phyloP scores from a whole-genome alignment of 225 moss, liverwort and hornwort species.

The Marchantia paleacea region DNA sequence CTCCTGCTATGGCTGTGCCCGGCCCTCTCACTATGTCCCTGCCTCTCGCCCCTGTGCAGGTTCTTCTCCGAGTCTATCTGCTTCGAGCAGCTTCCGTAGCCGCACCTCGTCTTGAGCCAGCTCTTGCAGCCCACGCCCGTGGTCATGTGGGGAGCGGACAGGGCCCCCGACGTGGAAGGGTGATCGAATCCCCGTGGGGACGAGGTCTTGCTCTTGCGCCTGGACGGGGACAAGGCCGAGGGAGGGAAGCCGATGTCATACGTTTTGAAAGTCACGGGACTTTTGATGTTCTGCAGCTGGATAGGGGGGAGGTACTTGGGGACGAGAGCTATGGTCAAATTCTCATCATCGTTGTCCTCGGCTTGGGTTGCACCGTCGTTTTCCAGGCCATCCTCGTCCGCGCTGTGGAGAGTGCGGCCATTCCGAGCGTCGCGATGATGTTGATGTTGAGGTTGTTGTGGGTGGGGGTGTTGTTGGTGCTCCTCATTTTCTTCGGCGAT shows the following conservation, averaged over 20 bases:
- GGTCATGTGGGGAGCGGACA: slow-evolving; percentile 23
- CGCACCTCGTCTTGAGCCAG: slow-evolving; percentile 43
- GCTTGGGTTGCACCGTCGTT: not conserved
- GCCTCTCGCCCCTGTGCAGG: slow-evolving; percentile 22
- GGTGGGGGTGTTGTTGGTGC: not conserved
- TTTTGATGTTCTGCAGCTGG: slow-evolving; percentile 19
- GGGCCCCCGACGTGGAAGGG: slow-evolving; percentile 30
- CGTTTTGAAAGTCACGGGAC: slow-evolving; percentile 33
- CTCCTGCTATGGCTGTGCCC: slow-evolving; percentile 16
- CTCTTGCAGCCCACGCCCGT: slow-evolving; percentile 29
- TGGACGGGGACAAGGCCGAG: slow-evolving; percentile 27
- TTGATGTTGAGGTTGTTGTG: no score
- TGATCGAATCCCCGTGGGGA: slow-evolving; percentile 39
- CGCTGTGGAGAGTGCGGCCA: not conserved
- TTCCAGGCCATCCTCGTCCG: slow-evolving; percentile 13
- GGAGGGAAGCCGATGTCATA: slow-evolving; percentile 40
- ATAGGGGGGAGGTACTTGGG: slow-evolving; percentile 16
- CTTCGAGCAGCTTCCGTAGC: slow-evolving; percentile 44
- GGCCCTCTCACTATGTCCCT: slow-evolving; percentile 13
- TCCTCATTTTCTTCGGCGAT: slow-evolving; percentile 37
- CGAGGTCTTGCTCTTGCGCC: slow-evolving; percentile 31
- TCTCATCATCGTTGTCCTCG: slow-evolving; percentile 25
- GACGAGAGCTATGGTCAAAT: slow-evolving; percentile 31
- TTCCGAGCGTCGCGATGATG: slow-evolving; percentile 20
- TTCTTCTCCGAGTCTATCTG: slow-evolving; percentile 40